Conservation (phyloP, 129 eudicot genomes). For the Artemisia annua region DNA sequence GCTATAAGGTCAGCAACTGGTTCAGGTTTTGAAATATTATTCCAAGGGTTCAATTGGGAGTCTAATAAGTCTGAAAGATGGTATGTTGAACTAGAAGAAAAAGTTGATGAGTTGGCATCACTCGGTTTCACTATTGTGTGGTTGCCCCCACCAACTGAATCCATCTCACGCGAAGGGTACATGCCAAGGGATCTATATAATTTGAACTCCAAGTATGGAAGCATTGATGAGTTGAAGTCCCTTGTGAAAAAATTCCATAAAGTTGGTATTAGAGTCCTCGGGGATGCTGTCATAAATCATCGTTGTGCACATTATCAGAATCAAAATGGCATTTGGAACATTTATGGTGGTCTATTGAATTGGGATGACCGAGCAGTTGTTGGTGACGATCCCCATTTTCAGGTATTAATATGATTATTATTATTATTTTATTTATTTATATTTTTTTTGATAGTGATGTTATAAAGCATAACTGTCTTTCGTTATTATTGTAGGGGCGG, state of each 20-base stretch:
- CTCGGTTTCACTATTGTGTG: constrained; percentile 84
- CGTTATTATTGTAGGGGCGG: constrained; percentile 55
- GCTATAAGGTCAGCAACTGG: constrained; percentile 80
- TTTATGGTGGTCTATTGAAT: constrained; percentile 84
- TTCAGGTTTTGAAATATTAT: constrained; percentile 75
- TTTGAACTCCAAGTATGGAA: constrained; percentile 95
- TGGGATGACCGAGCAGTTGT: constrained; percentile 99
- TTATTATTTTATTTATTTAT: no score
- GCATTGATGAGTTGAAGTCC: constrained; percentile 61
- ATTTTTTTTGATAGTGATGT: neutral
- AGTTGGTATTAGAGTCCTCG: constrained; percentile 71
- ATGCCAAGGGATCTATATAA: constrained; percentile 91
- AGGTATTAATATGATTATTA: constrained; percentile 48
- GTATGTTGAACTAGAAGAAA: constrained; percentile 75
- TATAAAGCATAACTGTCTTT: neutral
- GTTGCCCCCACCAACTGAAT: constrained; percentile 98
- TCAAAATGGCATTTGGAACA: constrained; percentile 91
- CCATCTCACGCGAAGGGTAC: constrained; percentile 97
- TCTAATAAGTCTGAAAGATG: constrained; percentile 90
- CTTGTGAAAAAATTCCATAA: constrained; percentile 69
- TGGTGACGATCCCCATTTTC: constrained; percentile 95
- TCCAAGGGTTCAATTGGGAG: constrained; percentile 99
- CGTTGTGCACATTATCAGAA: constrained; percentile 78
- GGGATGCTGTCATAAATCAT: constrained; percentile 92
- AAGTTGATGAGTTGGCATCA: constrained; percentile 62